Base-by-base conservation (phyloP, 148 eudicot species). In the Fagopyrum esculentum region DNA sequence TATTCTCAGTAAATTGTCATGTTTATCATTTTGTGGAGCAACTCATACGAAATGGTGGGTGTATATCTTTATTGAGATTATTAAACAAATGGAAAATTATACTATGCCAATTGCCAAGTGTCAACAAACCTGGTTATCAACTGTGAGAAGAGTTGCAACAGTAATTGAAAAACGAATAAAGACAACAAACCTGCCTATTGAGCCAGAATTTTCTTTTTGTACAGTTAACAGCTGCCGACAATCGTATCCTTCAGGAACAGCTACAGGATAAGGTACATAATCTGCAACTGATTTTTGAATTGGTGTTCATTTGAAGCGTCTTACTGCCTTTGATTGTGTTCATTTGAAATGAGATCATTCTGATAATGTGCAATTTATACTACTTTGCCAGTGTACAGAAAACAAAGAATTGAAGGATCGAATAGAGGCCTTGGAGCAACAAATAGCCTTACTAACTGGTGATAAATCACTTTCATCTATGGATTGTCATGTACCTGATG, bases 201-300 rank as follows among this genome's bases (percentile, higher is more conserved):
- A 11, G 47, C 1, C 6, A n/a, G 17, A n/a, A 35, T 4, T 40
- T 66, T 30, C 5, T 72, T 51, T 69, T 66, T 35, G 72, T 85
- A 82, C 89, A 95, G 98, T 86, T 95, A 45, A 92, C 83, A 84
- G 74, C 93, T 70, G 99, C 99, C 50, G 99, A 95, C 76, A 95
- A 95, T 73, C 89, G 97, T 50, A 82, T 95, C 59, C 97, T 95
- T 64, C 97, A 92, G 75, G 99, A 95, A 83, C 98, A 95, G 79
- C 86, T 95, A 78, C 89, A 90, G 76, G 86, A 87, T 71, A 92
- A 95, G 99, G 99, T 95, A 66, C 15, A 15, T 13, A 66, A 66
- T 35, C 71, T 66, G 40, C 45, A 9, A 56, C 56, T 57, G 26
- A 5, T 44, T 55, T 44, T 63, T 43, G 50, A 60, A 8, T 56